Base-by-base conservation (phyloP, 805 yeast species). In the Metschnikowia orientalis region DNA sequence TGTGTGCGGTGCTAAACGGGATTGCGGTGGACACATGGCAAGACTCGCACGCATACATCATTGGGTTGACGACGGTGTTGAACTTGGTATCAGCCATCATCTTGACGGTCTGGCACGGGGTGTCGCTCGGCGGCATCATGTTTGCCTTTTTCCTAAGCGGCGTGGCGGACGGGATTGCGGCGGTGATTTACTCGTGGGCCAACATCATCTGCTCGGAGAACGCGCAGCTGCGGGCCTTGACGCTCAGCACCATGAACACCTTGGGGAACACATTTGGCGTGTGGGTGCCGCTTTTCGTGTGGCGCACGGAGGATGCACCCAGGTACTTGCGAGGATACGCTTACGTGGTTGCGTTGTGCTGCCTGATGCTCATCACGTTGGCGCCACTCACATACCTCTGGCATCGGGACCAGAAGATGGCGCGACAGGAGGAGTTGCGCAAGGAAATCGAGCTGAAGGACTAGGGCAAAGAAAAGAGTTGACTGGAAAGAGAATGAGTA, bases 1-100 rank as follows among this genome's bases (percentile, higher is more conserved):
- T 47, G 18, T 32, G 48, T 28, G 48, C 59, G 8, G 36, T 56
- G 16, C 25, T 56, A 18, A 56, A 54, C 19, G 58, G 56, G n/a
- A 37, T 51, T 11, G 35, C 51, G 15, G 56, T 45, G 8, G 60
- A 55, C 38, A 36, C 53, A 11, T 54, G 48, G 50, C 29, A 41
- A 10, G 42, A 44, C 19, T 41, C 51, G 5, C 52, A 54, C 23
- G 53, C 59, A 8, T 50, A 33, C 26, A 42, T 51, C 12, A 53
- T 53, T 14, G 54, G 44, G 3, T 26, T 38, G 8, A 35, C 38
- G 8, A 35, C 43, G 5, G 18, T 34, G 6, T 25, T 43, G 19
- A 41, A 35, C 28, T 20, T 43, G 13, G 26, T 35, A 12, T 28
- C 44, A 3, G 39, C 39, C 6, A 35, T 36, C 18, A 34, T 43